These are phyloP conservation scores for Suillus hirtellus DNA, from an alignment of 768 basidiomycete genomes.

Conservation along the genomic window DNA sequence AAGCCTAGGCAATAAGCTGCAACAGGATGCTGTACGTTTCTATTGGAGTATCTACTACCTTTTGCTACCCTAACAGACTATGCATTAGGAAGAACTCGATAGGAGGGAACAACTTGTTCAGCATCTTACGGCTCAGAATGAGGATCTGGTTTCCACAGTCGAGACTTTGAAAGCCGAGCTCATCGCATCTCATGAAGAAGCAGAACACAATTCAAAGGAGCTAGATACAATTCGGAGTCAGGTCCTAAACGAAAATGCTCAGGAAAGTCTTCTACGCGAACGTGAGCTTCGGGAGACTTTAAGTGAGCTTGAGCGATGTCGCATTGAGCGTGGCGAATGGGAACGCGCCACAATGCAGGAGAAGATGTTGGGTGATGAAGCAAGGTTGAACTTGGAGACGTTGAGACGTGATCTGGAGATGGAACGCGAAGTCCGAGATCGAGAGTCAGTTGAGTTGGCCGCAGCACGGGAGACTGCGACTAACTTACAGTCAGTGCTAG, in stretches of 20 bases:
- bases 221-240: slow-evolving; percentile 66
- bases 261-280: slow-evolving; percentile 71
- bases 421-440: slow-evolving; percentile 58
- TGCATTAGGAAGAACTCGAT: slow-evolving; percentile 93
- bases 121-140: slow-evolving; percentile 74
- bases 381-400: slow-evolving; percentile 53
- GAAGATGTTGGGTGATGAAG: slow-evolving; percentile 70
- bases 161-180: slow-evolving; percentile 83
- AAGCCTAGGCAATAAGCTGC: slow-evolving; percentile 89
- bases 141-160: slow-evolving; percentile 68
- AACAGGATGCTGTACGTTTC: slow-evolving; percentile 88
- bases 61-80: not conserved
- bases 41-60: not conserved
- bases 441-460: slow-evolving; percentile 58
- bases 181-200: slow-evolving; percentile 71
- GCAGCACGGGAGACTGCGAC: slow-evolving; percentile 69
- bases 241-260: slow-evolving; percentile 65
- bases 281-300: slow-evolving; percentile 79
- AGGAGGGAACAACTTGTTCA: slow-evolving; percentile 83
- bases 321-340: slow-evolving; percentile 80
- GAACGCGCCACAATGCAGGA: slow-evolving; percentile 63
- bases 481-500: slow-evolving; percentile 90
- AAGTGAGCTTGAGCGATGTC: slow-evolving; percentile 83
- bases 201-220: slow-evolving; percentile 67
- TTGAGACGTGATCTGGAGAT: slow-evolving; percentile 67